These are phyloP conservation scores for Trichoderma aggressivum DNA, from an alignment of 2,329 filamentous ascomycete species.

Conservation along the genomic window DNA sequence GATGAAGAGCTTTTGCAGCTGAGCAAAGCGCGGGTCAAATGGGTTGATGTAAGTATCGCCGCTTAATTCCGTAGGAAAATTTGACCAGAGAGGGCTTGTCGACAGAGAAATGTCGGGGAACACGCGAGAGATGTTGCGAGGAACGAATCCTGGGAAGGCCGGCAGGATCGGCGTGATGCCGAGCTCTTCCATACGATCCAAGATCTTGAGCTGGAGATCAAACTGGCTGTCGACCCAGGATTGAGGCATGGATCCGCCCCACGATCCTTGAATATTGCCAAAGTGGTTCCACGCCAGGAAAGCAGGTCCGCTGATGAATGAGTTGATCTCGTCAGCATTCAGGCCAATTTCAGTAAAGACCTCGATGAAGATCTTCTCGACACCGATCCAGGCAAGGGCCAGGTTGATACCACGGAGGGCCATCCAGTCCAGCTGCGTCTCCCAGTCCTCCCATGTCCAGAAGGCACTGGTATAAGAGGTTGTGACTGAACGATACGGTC, in stretches of 20 bases:
- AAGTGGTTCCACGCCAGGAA: slow-evolving; percentile 53
- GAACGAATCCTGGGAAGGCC: slow-evolving; percentile 49
- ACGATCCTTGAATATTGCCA: slow-evolving; percentile 51
- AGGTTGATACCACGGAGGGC: slow-evolving; percentile 49
- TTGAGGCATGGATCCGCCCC: slow-evolving; percentile 42
- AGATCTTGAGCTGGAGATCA: slow-evolving; percentile 46
- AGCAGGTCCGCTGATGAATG: slow-evolving; percentile 47
- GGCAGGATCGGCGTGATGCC: slow-evolving; percentile 52
- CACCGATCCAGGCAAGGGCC: slow-evolving; percentile 49
- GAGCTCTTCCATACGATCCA: slow-evolving; percentile 47
- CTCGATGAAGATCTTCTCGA: slow-evolving; percentile 48
- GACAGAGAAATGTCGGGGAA: slow-evolving; percentile 43
- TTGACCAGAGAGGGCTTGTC: slow-evolving; percentile 43
- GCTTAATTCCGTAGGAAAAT: slow-evolving; percentile 40
- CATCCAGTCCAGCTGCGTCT: slow-evolving; percentile 50
- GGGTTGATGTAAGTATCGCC: slow-evolving; percentile 48
- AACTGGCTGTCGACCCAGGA: slow-evolving; percentile 48
- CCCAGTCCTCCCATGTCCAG: slow-evolving; percentile 52
- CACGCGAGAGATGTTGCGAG: slow-evolving; percentile 37
- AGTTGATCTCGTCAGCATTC: slow-evolving; percentile 40
- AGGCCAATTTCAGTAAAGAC: slow-evolving; percentile 45
- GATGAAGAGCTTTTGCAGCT: slow-evolving; percentile 45
- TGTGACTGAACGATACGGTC: slow-evolving; percentile 35
- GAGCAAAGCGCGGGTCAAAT: slow-evolving; percentile 40
- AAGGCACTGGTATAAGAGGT: slow-evolving; percentile 50